A percentile compares a stretch with the other conserved stretches of the same genome.
Evolutionary conservation across 2,329 filamentous ascomycete genomes (phyloP).

Genomic region (Emergomyces orientalis): DNA sequence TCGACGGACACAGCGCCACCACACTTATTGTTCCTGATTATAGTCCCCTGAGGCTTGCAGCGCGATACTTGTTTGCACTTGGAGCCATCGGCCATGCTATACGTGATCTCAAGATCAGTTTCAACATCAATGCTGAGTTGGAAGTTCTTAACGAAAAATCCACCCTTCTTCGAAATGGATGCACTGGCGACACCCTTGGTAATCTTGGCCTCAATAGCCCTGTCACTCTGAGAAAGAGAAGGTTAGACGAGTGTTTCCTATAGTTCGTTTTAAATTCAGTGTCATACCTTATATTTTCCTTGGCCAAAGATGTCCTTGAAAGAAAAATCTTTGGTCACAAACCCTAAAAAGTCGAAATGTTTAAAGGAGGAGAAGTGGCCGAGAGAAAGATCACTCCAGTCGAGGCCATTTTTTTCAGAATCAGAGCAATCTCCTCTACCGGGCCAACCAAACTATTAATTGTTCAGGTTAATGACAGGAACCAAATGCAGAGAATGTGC

Average conservation of each 20-base stretch:
- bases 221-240: slow-evolving; percentile 35
- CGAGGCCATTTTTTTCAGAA: slow-evolving; percentile 62
- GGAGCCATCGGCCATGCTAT: slow-evolving; percentile 72
- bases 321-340: slow-evolving; percentile 54
- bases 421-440: slow-evolving; percentile 54
- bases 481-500: not conserved
- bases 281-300: slow-evolving; percentile 17
- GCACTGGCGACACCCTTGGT: slow-evolving; percentile 41
- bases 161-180: slow-evolving; percentile 46
- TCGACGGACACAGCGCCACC: slow-evolving; percentile 79
- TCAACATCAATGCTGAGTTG: slow-evolving; percentile 66
- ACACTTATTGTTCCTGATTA: slow-evolving; percentile 76
- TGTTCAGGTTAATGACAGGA: slow-evolving; percentile 38
- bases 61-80: slow-evolving; percentile 67
- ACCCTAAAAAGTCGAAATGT: slow-evolving; percentile 66
- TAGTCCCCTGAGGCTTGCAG: slow-evolving; percentile 61
- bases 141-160: slow-evolving; percentile 67
- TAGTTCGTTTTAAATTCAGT: slow-evolving; percentile 20
- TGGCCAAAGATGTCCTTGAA: slow-evolving; percentile 21
- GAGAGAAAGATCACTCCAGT: slow-evolving; percentile 55
- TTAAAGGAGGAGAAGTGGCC: slow-evolving; percentile 59
- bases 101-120: slow-evolving; percentile 74
- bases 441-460: slow-evolving; percentile 55
- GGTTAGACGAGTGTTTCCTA: not conserved
- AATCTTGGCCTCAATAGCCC: slow-evolving; percentile 52